Evolutionary conservation across 805 yeast species (phyloP), one percentile per base, ranked within the genome.

Genomic region (Kodamaea jinghongensis): DNA sequence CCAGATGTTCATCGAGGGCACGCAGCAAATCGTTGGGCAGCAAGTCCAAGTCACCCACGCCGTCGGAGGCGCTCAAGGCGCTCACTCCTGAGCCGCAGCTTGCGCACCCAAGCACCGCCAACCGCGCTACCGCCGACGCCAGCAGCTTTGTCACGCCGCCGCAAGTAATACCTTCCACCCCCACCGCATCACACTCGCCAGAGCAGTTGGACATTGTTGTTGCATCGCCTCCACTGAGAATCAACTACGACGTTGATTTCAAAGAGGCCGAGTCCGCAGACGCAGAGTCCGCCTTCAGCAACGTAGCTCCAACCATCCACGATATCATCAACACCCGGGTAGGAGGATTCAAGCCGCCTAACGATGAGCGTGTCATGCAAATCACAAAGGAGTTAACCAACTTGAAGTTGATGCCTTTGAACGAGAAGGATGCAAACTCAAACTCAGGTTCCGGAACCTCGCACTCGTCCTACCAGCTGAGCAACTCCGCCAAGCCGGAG

Each of bases 161-260:
- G 8, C 29, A 27, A 11, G 14, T 7, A 8, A 29, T 7, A 8
- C 11, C 16, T 4, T 15, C 32, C 32, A 13, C 32, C 32, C 13
- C 14, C 17, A 9, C 7, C 27, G 10, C 25, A 10, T 5, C 16
- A n/a, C 11, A 8, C 10, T 22, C 28, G 4, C n/a, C 44, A 42
- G 11, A 22, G 29, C 11, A 25, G 6, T 27, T 38, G 33, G 20
- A 54, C n/a, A 57, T 66, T 9, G 48, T 46, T 11, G 59, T 69
- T 8, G 63, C 59, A 3, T 71, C 65, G 35, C 72, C 74, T 2
- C 75, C 75, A 2, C 41, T 42, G 11, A 56, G 48, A 33, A 62
- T 70, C 4, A 41, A 51, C 13, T 70, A 70, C 49, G 65, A 58
- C 1, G 67, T 70, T 16, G 75, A 70, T 43, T 70, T 70, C 54